A percentile compares a stretch with the other conserved stretches of the same genome.
Evolutionary conservation across 192 early-diverging fungal genomes (phyloP).

Genomic region (Coemansia sp.): DNA sequence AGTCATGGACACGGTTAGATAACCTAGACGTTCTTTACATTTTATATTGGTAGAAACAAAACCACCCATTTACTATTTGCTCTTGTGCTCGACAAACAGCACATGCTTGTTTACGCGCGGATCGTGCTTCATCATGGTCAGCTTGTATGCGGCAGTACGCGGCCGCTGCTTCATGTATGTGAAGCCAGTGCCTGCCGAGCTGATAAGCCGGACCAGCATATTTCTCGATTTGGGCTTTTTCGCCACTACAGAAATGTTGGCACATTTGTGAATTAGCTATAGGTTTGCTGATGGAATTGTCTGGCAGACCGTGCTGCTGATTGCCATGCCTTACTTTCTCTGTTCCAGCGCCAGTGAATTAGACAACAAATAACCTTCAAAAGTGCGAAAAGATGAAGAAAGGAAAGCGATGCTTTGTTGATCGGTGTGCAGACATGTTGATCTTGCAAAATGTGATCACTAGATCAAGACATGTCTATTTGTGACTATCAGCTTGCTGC

Average conservation of each 20-base stretch:
- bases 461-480: background rate
- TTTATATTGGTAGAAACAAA: background rate
- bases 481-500: background rate
- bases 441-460: background rate
- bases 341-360: background rate
- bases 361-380: background rate
- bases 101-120: slow-evolving; percentile 86
- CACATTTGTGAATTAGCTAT: background rate
- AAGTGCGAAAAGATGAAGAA: background rate
- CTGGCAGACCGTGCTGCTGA: background rate
- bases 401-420: too few species aligned
- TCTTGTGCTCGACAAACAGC: slow-evolving; percentile 85
- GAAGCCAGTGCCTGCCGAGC: slow-evolving; percentile 88
- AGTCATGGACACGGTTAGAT: slow-evolving; percentile 33
- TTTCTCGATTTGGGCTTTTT: slow-evolving; percentile 84
- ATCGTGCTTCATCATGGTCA: slow-evolving; percentile 93
- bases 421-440: too few species aligned
- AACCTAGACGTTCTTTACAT: background rate
- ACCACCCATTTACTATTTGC: slow-evolving; percentile 51
- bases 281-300: background rate
- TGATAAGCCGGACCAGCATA: slow-evolving; percentile 82
- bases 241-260: slow-evolving; percentile 57
- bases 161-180: slow-evolving; percentile 83
- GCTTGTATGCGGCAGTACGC: slow-evolving; percentile 69
- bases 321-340: background rate